Evolutionary conservation across 345 rosid genomes (phyloP).

Genomic region (Eucalyptus curtisii): DNA sequence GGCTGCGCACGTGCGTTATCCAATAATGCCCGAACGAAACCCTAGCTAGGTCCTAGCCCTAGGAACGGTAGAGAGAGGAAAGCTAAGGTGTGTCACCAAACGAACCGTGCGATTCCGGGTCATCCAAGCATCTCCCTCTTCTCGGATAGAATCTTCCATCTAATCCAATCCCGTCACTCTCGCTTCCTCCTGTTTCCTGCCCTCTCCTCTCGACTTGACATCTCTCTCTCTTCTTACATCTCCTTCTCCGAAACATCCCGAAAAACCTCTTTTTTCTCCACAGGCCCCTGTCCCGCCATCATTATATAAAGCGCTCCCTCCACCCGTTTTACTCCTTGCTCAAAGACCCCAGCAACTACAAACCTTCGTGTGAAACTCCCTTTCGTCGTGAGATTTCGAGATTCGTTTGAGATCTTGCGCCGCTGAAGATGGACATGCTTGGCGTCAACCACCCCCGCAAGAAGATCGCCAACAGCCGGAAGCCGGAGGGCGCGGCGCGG

Average conservation of each 20-base stretch:
- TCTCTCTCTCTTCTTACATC: neutral
- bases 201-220: neutral
- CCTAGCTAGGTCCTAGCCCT: neutral
- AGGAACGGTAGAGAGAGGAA: neutral
- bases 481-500: neutral
- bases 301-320: neutral
- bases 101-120: slow-evolving; percentile 12
- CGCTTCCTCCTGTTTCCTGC: neutral
- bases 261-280: neutral
- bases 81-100: neutral
- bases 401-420: neutral
- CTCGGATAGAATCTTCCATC: neutral
- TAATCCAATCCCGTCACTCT: neutral
- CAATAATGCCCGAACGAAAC: neutral
- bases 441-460: neutral
- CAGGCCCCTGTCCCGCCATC: neutral
- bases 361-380: neutral
- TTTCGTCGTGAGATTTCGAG: neutral
- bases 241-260: slow-evolving; percentile 23
- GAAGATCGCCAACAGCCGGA: neutral
- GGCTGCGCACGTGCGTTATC: slow-evolving; percentile 33
- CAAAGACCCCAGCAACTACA: neutral
- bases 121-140: neutral
- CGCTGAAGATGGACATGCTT: neutral
- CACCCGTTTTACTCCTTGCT: neutral